These are phyloP conservation scores for Flueggea neowawraea DNA, from an alignment of 441 rosid species.

Conservation along the genomic window DNA sequence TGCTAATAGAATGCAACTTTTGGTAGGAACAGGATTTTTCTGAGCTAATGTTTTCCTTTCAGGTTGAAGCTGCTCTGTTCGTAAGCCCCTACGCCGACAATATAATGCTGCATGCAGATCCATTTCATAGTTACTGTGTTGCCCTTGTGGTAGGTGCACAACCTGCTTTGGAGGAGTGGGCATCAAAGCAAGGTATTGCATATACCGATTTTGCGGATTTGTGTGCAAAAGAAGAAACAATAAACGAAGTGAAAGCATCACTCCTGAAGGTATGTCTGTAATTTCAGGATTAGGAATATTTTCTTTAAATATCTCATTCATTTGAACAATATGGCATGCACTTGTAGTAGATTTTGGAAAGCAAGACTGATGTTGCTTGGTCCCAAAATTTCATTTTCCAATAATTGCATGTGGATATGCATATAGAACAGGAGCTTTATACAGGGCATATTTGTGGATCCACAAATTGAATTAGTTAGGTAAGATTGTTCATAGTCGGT, in stretches of 20 bases:
- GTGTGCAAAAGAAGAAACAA: slow-evolving; percentile 55
- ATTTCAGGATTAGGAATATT: too few relatives aligned
- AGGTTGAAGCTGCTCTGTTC: slow-evolving; percentile 89
- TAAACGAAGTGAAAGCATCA: slow-evolving; percentile 74
- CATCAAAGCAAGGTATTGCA: slow-evolving; percentile 57
- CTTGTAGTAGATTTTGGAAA: too few relatives aligned
- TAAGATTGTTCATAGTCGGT: too few relatives aligned
- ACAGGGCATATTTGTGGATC: too few relatives aligned
- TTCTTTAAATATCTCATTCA: too few relatives aligned
- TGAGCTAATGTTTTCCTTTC: slow-evolving; percentile 19
- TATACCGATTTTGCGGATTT: slow-evolving; percentile 47
- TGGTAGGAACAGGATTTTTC: background rate
- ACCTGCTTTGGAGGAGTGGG: slow-evolving; percentile 76
- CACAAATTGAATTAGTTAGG: too few relatives aligned
- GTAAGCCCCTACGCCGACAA: slow-evolving; percentile 74
- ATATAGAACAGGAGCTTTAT: too few relatives aligned
- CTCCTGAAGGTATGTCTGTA: slow-evolving; percentile 53
- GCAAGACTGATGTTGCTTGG: too few relatives aligned
- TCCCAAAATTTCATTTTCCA: too few relatives aligned
- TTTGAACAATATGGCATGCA: too few relatives aligned
- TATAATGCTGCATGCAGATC: slow-evolving; percentile 92
- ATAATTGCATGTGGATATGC: too few relatives aligned
- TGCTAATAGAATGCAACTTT: background rate
- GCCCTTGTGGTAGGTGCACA: slow-evolving; percentile 82
- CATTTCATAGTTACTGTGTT: slow-evolving; percentile 83